Evolutionary conservation across 1,139 yeast genomes (phyloP), one percentile per base, ranked within the genome.

Genomic region (Wickerhamomyces sp.): DNA sequence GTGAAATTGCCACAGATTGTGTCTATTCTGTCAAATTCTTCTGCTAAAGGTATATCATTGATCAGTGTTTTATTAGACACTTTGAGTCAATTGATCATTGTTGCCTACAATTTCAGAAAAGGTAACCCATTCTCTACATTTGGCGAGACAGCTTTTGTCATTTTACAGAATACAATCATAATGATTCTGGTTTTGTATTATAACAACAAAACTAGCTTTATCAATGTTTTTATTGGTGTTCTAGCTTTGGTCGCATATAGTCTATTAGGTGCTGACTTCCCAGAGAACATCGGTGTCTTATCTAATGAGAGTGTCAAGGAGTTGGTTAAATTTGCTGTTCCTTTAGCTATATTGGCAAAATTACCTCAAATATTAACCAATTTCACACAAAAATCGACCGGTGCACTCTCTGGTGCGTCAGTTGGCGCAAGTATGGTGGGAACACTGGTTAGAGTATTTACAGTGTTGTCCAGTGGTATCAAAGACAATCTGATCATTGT

Each of bases 381-480:
- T 52, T 62, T 66, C 49, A 61, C 58, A 36, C 68, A 71, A 52
- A 65, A 68, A 46, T 70, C 80, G 3, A 76, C 83, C 1, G 71
- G 72, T 20, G 81, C 77, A 51, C 66, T 79, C 47, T 69, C 80
- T 16, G 65, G 68, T 14, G 60, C 76, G 33, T 72, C 82, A 9
- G 73, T 79, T 30, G 65, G 71, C 38, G 81, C 79, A 42, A 76
- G 77, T 52, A 65, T 74, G 28, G 42, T 74, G 12, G 85, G 85
- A 0, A 68, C 81, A 4, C 58, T 72, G 26, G 72, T 76, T 21
- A 65, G 86, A 41, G 76, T 78, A 14, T 76, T 73, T 54, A 79
- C 86, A 28, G 74, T 82, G 1, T 39, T 72, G 31, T 72, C 68
- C 46, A 45, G 57, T 31, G 69, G 66, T 30, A 64, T 63, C 27